A percentile compares a stretch with the other conserved stretches of the same genome.
phyloP scores from a whole-genome alignment of 2,329 filamentous ascomycete genomes.

The Alternaria postmessia region DNA sequence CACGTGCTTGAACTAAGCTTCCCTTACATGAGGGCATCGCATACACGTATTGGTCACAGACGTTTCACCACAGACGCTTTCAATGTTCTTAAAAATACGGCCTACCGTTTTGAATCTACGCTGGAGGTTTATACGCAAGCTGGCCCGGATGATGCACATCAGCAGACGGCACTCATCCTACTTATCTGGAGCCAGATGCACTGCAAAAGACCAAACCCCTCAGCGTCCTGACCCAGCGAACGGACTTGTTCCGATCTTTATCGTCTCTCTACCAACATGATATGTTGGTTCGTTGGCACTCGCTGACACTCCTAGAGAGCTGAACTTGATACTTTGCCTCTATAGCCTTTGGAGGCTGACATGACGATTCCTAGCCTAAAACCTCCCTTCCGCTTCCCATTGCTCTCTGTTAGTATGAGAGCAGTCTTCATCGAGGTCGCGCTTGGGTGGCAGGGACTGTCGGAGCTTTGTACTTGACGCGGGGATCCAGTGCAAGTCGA shows the following conservation, averaged over 20 bases:
- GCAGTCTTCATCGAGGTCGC: conserved; percentile 28
- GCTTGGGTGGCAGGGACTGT: conserved; percentile 20
- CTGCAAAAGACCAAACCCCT: background rate
- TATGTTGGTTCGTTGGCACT: background rate
- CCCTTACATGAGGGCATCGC: background rate
- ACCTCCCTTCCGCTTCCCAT: background rate
- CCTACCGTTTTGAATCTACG: background rate
- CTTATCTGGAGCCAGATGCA: background rate
- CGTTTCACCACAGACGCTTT: background rate
- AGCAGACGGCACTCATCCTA: background rate
- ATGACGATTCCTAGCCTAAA: background rate
- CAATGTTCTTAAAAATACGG: background rate
- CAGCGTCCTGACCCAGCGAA: background rate
- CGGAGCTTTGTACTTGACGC: conserved; percentile 59
- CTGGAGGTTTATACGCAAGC: background rate
- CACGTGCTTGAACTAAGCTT: conserved; percentile 35
- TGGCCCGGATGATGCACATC: background rate
- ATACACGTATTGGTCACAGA: background rate
- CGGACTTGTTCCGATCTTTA: background rate
- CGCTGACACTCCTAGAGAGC: background rate
- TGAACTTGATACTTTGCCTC: background rate
- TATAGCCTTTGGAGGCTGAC: background rate
- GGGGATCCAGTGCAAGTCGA: conserved; percentile 66
- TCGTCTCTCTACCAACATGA: too few species aligned
- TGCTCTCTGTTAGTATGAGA: background rate